phyloP scores from a whole-genome alignment of 1,139 yeast genomes.

The Chernovozyma sophiae-reginae region DNA sequence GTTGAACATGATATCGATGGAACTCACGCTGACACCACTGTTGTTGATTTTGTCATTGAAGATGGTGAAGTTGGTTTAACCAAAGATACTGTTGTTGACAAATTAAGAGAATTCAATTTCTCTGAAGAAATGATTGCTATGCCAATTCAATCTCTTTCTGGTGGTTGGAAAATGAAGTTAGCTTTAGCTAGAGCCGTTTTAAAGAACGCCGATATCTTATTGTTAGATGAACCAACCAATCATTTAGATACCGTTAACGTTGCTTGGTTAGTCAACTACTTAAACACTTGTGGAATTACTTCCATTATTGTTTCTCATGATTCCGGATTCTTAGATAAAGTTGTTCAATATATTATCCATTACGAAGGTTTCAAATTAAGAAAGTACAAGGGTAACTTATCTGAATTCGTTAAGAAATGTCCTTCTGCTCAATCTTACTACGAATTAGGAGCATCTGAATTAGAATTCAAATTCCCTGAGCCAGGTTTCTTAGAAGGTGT shows the following conservation, averaged over 20 bases:
- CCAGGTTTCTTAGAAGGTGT: conserved; percentile 99
- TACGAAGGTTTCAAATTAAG: conserved; percentile 99
- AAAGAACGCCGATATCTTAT: conserved; percentile 95
- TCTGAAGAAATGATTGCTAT: conserved; percentile 83
- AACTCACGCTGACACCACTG: conserved; percentile 93
- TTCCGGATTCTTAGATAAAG: conserved; percentile 98
- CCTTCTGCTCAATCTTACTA: conserved; percentile 98
- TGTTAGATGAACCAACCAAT: conserved; percentile 99
- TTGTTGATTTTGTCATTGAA: conserved; percentile 79
- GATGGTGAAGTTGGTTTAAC: conserved; percentile 80
- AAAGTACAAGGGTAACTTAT: conserved; percentile 99
- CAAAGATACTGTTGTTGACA: conserved; percentile 61
- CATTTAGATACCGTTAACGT: conserved; percentile 99
- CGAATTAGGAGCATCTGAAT: conserved; percentile 96
- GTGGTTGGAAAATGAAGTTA: conserved; percentile 99
- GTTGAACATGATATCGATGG: conserved; percentile 99
- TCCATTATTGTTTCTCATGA: conserved; percentile 98
- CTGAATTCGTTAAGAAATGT: conserved; percentile 97
- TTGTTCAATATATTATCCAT: conserved; percentile 96
- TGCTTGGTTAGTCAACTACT: conserved; percentile 99
- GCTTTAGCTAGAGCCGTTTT: conserved; percentile 99
- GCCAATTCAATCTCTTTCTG: conserved; percentile 96
- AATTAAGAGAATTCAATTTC: conserved; percentile 87
- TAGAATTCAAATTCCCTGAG: conserved; percentile 96
- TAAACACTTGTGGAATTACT: conserved; percentile 96